Base-by-base conservation (phyloP, 192 early-diverging fungal genomes). In the Coemansia sp. region DNA sequence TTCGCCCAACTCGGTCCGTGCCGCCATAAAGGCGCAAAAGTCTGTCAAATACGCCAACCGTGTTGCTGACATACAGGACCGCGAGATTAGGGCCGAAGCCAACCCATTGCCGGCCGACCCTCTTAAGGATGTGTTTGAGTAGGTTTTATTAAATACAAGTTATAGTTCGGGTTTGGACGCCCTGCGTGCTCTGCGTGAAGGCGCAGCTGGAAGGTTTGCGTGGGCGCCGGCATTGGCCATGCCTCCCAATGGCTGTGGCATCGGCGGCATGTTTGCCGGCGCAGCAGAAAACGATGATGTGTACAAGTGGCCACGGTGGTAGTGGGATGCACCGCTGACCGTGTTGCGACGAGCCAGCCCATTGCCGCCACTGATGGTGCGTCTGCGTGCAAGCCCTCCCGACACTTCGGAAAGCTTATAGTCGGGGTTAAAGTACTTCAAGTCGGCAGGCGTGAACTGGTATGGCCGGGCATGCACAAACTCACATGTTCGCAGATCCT, bases 1-100 rank as follows among this genome's bases (percentile, higher is more conserved):
- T 23, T 84, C 87, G 52, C 93, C 96, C 40, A 79, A 72, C 32
- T 64, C 51, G 10, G 56, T 79, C 9, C 76, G 76, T 45, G 64
- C 76, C 1, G 69, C 60, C 7, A 28, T 80, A 10, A 58, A 57
- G 38, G 46, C 51, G 18, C 58, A 55, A 48, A 60, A 55, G 46
- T 58, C 63, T 9, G 53, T 56, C n/a, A 74, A 76, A 40, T 69
- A 76, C 40, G 73, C 52, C 16, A 50, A 28, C 15, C 67, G 69
- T 16, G 40, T 62, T 18, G 60, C 63, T 31, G 56, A 51, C 18
- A 37, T 20, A 1, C 42, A 53, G 37, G 71, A 69, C 9, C 62
- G 62, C 32, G 67, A 68, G 21, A 51, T 42, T 36, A 73, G 59
- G 12, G 42, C 16, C n/a, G 51, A 61, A 17, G 71, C 55, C 7